Base-by-base conservation (phyloP, 768 basidiomycete genomes). In the Tulasnella calospora region DNA sequence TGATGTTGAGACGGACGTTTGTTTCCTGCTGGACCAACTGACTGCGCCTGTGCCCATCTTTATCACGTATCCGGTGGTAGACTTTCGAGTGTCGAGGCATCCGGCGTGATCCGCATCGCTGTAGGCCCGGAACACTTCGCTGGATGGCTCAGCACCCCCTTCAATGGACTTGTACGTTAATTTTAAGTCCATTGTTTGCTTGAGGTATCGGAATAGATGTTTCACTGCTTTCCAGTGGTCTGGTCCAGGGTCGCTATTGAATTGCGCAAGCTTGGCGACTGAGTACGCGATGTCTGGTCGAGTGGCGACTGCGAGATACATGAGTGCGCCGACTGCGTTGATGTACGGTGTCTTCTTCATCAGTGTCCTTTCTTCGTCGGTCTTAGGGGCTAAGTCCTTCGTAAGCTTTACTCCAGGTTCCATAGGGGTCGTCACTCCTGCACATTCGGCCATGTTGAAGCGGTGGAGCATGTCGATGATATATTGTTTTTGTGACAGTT, bases 31-130 rank as follows among this genome's bases (percentile, higher is more conserved):
- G 12, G 57, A 76, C 87, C 87, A 88, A 30, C 78, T 81, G 19
- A 88, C 82, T 1, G 84, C 82, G 10, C 85, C 86, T 8, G 80
- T 81, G 10, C 81, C 85, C 69, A 87, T 82, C 67, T 80, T 83
- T 80, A 87, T 81, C 21, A 85, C 70, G 80, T 83, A 86, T 2
- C 87, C 87, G 35, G 82, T 81, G n/a, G 82, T 85, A 3, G 86
- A 86, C 27, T 80, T 80, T 1, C 83, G 79, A 77, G 76, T 82
- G 15, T 82, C 83, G 2, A 79, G 72, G 51, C 81, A 79, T 0
- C 84, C 83, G 41, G 74, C 83, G 76, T 82, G 81, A 79, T 83
- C 82, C 1, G 84, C 80, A 79, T 85, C 83, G 33, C 80, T 78
- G 80, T 82, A 85, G 8, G 75, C 38, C 23, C 21, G 46, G 38